Percentiles rank a stretch among this genome's conserved stretches.
These are phyloP conservation scores for Parafenestella ontariensis DNA, from an alignment of 2,329 filamentous ascomycete genomes.

Conservation along the genomic window DNA sequence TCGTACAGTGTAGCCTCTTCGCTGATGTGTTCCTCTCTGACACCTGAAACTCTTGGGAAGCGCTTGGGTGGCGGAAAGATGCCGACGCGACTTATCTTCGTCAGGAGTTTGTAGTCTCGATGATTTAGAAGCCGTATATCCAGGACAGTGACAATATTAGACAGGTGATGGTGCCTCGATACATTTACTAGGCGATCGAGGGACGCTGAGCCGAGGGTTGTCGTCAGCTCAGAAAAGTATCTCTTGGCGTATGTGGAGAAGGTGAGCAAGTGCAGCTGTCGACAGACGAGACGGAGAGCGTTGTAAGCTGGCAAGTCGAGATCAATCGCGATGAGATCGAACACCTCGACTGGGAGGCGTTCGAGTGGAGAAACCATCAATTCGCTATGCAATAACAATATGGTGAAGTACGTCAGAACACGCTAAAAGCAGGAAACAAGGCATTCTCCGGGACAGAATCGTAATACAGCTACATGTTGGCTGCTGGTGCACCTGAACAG, in stretches of 20 bases:
- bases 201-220: conserved; percentile 33
- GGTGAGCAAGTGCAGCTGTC: conserved; percentile 27
- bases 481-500: background rate
- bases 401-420: background rate
- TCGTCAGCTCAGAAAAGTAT: conserved; percentile 30
- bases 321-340: conserved; percentile 29
- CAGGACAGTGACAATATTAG: conserved; percentile 24
- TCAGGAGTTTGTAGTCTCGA: conserved; percentile 29
- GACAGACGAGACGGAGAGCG: conserved; percentile 33
- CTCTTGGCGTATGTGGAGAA: conserved; percentile 28
- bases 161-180: conserved; percentile 22
- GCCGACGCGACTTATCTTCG: conserved; percentile 28
- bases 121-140: conserved; percentile 34
- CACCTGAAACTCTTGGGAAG: conserved; percentile 25
- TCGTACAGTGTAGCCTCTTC: conserved; percentile 30
- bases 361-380: conserved; percentile 35
- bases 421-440: background rate
- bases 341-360: conserved; percentile 38
- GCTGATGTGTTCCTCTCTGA: conserved; percentile 23
- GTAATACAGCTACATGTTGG: background rate
- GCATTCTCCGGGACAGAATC: background rate
- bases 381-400: background rate
- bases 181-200: conserved; percentile 28
- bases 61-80: conserved; percentile 39
- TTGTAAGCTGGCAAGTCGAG: conserved; percentile 25